Evolutionary conservation across 352 stramenopile genomes (phyloP).

Genomic region (Phytophthora pinifolia): DNA sequence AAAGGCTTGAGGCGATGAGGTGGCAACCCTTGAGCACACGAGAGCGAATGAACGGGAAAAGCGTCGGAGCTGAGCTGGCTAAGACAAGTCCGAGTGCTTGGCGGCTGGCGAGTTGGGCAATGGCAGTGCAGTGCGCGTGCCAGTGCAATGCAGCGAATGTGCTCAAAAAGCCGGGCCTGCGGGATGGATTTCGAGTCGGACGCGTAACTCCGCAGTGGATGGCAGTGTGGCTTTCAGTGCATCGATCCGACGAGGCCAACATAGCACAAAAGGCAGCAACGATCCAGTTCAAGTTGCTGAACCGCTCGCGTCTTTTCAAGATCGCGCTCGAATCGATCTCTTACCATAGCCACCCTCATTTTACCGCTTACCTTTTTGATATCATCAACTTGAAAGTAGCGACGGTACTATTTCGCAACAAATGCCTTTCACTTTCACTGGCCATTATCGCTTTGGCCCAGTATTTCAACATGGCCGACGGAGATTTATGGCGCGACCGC

Average conservation of each 20-base stretch:
- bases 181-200: slow-evolving; percentile 29
- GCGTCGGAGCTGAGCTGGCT: too few relatives aligned
- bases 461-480: slow-evolving; percentile 46
- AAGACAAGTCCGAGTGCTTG: too few relatives aligned
- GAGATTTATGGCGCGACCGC: slow-evolving; percentile 81
- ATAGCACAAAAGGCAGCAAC: slow-evolving; percentile 1
- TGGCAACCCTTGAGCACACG: too few relatives aligned
- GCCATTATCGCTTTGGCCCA: slow-evolving; percentile 2
- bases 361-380: too few relatives aligned
- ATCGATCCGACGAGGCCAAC: background rate
- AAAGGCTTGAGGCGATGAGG: too few relatives aligned
- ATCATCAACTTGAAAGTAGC: background rate
- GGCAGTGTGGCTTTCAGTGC: slow-evolving; percentile 3
- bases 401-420: background rate
- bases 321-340: too few relatives aligned
- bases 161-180: slow-evolving; percentile 8
- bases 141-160: slow-evolving; percentile 1
- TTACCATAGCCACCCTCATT: background rate
- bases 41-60: too few relatives aligned
- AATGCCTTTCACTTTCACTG: slow-evolving; percentile 17
- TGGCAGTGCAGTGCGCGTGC: slow-evolving; percentile 12
- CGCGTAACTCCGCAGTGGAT: slow-evolving; percentile 10
- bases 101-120: slow-evolving; percentile 14
- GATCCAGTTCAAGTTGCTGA: slow-evolving; percentile 19
- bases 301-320: slow-evolving; percentile 24